phyloP scores from a whole-genome alignment of 768 basidiomycete genomes.

The Mycena belliarum region DNA sequence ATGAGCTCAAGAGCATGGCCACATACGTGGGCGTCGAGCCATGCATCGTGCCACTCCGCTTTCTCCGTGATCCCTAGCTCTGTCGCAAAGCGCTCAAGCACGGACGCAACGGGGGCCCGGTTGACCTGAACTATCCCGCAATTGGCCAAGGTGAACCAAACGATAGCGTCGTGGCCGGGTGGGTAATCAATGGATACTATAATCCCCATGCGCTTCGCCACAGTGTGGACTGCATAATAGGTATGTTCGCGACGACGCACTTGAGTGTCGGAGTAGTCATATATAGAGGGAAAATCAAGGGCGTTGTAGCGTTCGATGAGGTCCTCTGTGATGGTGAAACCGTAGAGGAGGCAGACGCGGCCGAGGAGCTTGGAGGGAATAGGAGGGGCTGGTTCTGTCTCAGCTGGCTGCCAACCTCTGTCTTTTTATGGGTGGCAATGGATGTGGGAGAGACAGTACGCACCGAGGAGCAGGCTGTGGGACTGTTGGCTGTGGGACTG shows the following conservation, averaged over 20 bases:
- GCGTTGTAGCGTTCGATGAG: not conserved
- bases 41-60: constrained; percentile 3
- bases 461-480: not conserved
- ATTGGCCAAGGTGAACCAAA: constrained; percentile 8
- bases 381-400: constrained; percentile 2
- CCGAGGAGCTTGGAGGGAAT: constrained; percentile 2
- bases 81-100: constrained; percentile 2
- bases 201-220: not conserved
- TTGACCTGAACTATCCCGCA: constrained; percentile 7
- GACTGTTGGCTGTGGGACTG: not conserved
- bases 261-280: not conserved
- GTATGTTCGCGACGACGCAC: not conserved
- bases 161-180: not conserved
- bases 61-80: constrained; percentile 6
- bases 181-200: not conserved
- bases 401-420: not conserved
- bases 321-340: constrained; percentile 1
- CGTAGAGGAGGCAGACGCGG: constrained; percentile 6
- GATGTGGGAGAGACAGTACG: not conserved
- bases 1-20: not conserved
- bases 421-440: not conserved
- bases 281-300: not conserved
- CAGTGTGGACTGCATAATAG: not conserved
- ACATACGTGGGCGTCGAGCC: not conserved
- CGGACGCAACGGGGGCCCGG: not conserved